A percentile compares a stretch with the other conserved stretches of the same genome.
phyloP scores from a whole-genome alignment of 2,329 filamentous ascomycete species.

The Thyridium curvatum region DNA sequence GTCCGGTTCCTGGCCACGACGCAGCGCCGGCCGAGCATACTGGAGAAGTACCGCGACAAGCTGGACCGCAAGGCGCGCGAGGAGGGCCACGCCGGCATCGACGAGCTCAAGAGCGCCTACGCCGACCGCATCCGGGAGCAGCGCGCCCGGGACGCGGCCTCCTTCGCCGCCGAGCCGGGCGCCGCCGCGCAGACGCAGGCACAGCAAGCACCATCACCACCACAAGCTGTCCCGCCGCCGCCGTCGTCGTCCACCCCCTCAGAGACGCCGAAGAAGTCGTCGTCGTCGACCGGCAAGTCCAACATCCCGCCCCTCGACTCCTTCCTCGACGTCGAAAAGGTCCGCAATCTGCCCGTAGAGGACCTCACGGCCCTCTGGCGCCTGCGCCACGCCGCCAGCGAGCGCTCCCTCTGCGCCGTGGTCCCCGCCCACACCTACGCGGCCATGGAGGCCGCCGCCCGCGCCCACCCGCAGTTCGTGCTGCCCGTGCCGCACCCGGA shows the following conservation, averaged over 20 bases:
- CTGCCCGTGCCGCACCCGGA: constrained; percentile 69
- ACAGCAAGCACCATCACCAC: constrained; percentile 6
- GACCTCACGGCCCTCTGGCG: constrained; percentile 90
- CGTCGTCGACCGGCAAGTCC: neutral
- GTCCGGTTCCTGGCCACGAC: constrained; percentile 84
- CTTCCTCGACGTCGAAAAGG: constrained; percentile 74
- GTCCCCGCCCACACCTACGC: constrained; percentile 70
- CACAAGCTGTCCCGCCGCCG: constrained; percentile 6
- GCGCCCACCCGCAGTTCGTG: constrained; percentile 78
- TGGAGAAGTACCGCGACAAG: constrained; percentile 84
- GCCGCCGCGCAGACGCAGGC: constrained; percentile 9
- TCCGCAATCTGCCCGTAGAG: constrained; percentile 62
- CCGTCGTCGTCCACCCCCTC: constrained; percentile 15
- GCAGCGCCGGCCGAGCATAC: constrained; percentile 48
- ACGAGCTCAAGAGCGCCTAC: constrained; percentile 76
- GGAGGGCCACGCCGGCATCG: constrained; percentile 63
- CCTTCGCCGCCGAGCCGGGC: constrained; percentile 21
- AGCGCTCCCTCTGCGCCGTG: constrained; percentile 74
- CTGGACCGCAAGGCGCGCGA: constrained; percentile 74
- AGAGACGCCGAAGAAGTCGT: too few relatives aligned
- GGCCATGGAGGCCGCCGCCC: constrained; percentile 65
- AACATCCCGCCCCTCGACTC: constrained; percentile 39
- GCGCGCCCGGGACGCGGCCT: constrained; percentile 58
- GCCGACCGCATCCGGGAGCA: constrained; percentile 73
- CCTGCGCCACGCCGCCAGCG: constrained; percentile 69